phyloP scores from a whole-genome alignment of 495 filamentous ascomycete genomes.

The Annulohypoxylon bovei region DNA sequence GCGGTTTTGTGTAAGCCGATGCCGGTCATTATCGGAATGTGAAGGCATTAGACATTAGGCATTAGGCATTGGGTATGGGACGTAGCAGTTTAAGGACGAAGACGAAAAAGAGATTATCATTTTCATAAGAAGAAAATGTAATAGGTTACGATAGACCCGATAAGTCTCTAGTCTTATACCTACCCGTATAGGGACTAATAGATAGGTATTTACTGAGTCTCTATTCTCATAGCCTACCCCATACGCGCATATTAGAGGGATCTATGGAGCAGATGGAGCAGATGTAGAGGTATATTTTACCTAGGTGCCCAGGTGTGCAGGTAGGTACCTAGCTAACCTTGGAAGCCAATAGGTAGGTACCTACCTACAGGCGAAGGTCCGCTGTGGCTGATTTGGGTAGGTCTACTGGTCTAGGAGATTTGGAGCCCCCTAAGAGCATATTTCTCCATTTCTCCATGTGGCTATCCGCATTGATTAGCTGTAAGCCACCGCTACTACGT shows the following conservation, averaged over 20 bases:
- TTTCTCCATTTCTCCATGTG: conserved; percentile 18
- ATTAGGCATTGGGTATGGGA: background rate
- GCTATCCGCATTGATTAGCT: conserved; percentile 31
- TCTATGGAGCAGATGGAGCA: background rate
- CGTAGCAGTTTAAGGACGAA: background rate
- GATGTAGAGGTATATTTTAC: background rate
- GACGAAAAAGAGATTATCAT: background rate
- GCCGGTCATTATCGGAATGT: conserved; percentile 16
- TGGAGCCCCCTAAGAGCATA: background rate
- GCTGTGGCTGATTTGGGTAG: conserved; percentile 24
- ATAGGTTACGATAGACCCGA: too few species aligned
- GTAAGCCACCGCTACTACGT: conserved; percentile 6
- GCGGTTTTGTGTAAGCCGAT: conserved; percentile 7
- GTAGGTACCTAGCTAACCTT: too few species aligned
- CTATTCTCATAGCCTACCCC: background rate
- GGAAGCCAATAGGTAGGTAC: too few species aligned
- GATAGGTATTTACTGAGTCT: background rate
- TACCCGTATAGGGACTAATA: background rate
- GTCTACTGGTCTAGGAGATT: conserved; percentile 2
- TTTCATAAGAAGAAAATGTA: conserved; percentile 1
- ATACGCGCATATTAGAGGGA: background rate
- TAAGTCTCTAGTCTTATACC: too few species aligned
- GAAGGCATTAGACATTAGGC: background rate
- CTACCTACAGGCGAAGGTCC: background rate
- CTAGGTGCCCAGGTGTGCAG: background rate